Evolutionary conservation across 371 early-diverging fungal genomes (phyloP).

Genomic region (Haplosporangium sp.): DNA sequence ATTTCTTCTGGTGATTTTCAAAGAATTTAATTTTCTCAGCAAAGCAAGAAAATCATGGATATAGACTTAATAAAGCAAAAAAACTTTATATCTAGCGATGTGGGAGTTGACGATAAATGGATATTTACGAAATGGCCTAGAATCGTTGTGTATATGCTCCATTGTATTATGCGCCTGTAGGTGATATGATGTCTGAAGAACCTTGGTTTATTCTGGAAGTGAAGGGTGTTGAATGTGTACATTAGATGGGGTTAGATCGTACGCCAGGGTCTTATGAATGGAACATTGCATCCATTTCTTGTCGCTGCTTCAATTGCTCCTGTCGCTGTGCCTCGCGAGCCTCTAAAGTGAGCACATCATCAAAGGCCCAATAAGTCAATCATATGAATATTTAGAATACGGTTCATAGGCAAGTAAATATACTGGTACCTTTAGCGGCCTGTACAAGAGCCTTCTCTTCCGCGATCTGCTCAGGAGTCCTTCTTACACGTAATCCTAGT

Average conservation of each 20-base stretch:
- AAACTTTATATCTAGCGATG: no score
- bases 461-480: slow-evolving; percentile 63
- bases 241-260: background rate
- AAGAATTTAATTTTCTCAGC: no score
- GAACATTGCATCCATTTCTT: slow-evolving; percentile 42
- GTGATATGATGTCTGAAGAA: no score
- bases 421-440: slow-evolving; percentile 39
- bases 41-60: no score
- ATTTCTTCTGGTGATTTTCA: no score
- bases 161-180: no score
- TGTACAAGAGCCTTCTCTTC: slow-evolving; percentile 50
- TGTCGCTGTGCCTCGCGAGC: slow-evolving; percentile 46
- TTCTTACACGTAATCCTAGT: slow-evolving; percentile 58
- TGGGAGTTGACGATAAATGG: no score
- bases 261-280: slow-evolving; percentile 18
- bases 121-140: no score
- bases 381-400: background rate
- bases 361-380: background rate
- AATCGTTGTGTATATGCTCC: no score
- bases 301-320: slow-evolving; percentile 36
- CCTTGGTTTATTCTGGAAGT: slow-evolving; percentile 4
- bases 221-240: background rate
- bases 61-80: no score
- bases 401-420: background rate
- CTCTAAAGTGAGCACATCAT: slow-evolving; percentile 7